phyloP scores from a whole-genome alignment of 2,329 filamentous ascomycete species.

The Cytospora piceae region DNA sequence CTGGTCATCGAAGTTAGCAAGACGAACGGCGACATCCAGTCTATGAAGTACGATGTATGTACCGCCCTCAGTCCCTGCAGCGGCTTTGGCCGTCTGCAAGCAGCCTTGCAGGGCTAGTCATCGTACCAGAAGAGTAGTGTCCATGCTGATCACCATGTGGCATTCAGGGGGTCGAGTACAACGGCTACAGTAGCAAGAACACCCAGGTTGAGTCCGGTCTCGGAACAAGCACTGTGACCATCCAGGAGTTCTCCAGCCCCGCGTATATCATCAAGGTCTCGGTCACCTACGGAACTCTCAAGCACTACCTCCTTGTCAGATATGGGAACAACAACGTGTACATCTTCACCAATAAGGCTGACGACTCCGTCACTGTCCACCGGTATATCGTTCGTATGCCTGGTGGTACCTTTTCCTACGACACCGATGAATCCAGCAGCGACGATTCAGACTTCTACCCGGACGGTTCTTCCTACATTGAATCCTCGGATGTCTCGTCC shows the following conservation, averaged over 20 bases:
- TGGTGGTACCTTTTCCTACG: conserved; percentile 38
- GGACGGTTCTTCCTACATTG: conserved; percentile 40
- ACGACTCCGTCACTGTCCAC: conserved; percentile 43
- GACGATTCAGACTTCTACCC: conserved; percentile 39
- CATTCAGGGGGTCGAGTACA: conserved; percentile 39
- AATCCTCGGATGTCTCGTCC: conserved; percentile 38
- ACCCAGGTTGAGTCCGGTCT: conserved; percentile 41
- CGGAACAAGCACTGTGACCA: conserved; percentile 39
- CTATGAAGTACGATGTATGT: conserved; percentile 37
- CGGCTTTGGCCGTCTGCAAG: neutral
- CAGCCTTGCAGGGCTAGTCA: neutral
- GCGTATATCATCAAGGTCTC: conserved; percentile 42
- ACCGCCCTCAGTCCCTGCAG: neutral
- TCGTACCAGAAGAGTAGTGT: neutral
- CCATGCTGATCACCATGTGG: neutral
- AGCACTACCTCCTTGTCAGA: conserved; percentile 42
- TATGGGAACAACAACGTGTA: conserved; percentile 46
- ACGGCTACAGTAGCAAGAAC: conserved; percentile 39
- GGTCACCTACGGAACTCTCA: conserved; percentile 40
- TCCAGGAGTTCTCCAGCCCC: conserved; percentile 31
- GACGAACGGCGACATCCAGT: conserved; percentile 42
- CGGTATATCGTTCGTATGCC: conserved; percentile 44
- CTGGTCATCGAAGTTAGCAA: conserved; percentile 43
- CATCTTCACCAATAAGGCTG: conserved; percentile 48
- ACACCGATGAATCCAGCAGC: neutral